Conservation (phyloP, 1,139 yeast species). For the Suhomyces choctaworum region DNA sequence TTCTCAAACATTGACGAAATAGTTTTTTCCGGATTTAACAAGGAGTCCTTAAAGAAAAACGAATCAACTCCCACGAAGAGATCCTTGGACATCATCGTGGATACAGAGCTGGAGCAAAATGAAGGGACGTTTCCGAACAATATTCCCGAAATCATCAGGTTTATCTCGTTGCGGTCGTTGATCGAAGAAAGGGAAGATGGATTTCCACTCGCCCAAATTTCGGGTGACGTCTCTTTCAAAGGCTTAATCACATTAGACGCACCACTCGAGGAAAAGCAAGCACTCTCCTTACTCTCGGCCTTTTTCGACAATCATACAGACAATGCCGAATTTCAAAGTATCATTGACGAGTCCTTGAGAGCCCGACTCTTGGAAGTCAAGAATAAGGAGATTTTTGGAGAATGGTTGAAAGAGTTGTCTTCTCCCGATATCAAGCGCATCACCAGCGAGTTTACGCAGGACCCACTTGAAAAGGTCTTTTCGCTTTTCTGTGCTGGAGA, state of each 20-base stretch:
- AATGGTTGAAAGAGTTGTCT: constrained; percentile 36
- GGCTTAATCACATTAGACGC: constrained; percentile 21
- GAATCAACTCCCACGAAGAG: constrained; percentile 1
- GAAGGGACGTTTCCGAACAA: constrained; percentile 22
- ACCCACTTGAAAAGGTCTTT: constrained; percentile 53
- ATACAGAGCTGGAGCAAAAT: constrained; percentile 17
- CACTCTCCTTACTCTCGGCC: constrained; percentile 54
- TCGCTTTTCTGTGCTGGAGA: constrained; percentile 56
- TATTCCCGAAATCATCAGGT: constrained; percentile 22
- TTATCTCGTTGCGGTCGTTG: constrained; percentile 23
- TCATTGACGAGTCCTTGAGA: constrained; percentile 24
- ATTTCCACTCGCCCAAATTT: constrained; percentile 27
- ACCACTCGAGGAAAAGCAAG: constrained; percentile 14
- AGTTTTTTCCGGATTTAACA: constrained; percentile 54
- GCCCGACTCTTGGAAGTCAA: constrained; percentile 23
- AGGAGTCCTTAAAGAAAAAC: constrained; percentile 18
- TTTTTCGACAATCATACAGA: constrained; percentile 49
- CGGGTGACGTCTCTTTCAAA: constrained; percentile 25
- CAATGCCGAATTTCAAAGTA: constrained; percentile 15
- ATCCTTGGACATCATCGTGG: constrained; percentile 14
- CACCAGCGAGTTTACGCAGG: constrained; percentile 18
- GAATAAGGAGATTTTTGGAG: constrained; percentile 47
- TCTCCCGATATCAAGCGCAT: constrained; percentile 18
- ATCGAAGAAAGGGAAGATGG: constrained; percentile 25
- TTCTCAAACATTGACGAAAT: constrained; percentile 47